Base-by-base conservation (phyloP, 2,329 filamentous ascomycete species). In the Talaromyces verruculosus region DNA sequence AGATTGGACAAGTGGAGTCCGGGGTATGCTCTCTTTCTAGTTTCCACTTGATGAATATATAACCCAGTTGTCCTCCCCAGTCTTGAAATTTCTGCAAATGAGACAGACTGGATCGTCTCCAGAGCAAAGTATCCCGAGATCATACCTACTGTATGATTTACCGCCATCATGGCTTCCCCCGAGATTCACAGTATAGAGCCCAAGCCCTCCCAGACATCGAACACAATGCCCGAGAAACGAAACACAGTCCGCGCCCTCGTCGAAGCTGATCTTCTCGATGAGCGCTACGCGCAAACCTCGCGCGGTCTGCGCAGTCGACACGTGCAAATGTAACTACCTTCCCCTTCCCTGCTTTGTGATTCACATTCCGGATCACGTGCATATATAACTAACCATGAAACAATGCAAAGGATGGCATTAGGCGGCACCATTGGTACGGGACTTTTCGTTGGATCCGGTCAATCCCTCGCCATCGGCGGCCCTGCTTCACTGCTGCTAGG, bases 371-470 rank as follows among this genome's bases (percentile, higher is more conserved):
- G 33, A 35, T 35, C 33, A 11, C 10, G 10, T 35, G 13, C 33
- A 35, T 11, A 35, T 35, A 11, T 35, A 35, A 35, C 33, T 35
- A 35, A 35, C 33, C 33, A 35, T 11, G 33, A 10, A 35, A 35
- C 33, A 1, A 7, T 30, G 7, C n/a, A 2, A 1, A 35, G 33
- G 74, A 86, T 87, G 65, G 85, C 85, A 15, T 79, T 88, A 15
- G 84, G 85, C 64, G 85, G 85, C 65, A 85, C 84, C 4, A 87
- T 87, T 66, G 82, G 83, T 47, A 85, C 84, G 2, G 84, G 84
- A 67, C 74, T 86, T 0, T 86, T 87, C 72, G 77, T 87, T 10
- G 82, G 83, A 57, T 82, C 84, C 1, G 85, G 85, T 45, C 77
- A 80, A 67, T 82, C 83, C 1, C 82, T 87, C 37, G 79, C 80